A percentile compares a stretch with the other conserved stretches of the same genome.
Conservation (phyloP, 305 asterid genomes). For the Plantago lanceolata region DNA sequence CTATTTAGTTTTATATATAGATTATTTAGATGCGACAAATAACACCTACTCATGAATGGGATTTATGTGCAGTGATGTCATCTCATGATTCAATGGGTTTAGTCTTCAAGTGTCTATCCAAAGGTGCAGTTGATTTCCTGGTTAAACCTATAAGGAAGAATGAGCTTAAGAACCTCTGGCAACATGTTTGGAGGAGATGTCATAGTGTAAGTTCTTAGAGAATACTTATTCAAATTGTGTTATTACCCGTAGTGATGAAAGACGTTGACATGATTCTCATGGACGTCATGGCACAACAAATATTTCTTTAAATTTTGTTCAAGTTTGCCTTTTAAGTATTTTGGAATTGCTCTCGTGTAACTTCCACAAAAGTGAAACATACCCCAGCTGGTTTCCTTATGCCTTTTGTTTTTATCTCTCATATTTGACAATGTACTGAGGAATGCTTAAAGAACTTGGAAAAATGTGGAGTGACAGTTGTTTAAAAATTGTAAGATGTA, state of each 20-base stretch:
- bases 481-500: too few relatives aligned
- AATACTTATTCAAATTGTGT: constrained; percentile 14
- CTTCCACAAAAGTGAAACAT: too few relatives aligned
- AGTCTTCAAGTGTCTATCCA: constrained; percentile 78
- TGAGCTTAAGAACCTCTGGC: constrained; percentile 87
- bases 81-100: constrained; percentile 80
- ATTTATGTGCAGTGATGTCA: constrained; percentile 78
- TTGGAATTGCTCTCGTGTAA: background rate
- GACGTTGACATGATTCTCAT: background rate
- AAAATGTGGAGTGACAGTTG: too few relatives aligned
- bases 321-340: constrained; percentile 11
- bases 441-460: too few relatives aligned
- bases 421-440: too few relatives aligned
- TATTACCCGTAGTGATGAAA: background rate
- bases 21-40: background rate
- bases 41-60: constrained; percentile 23
- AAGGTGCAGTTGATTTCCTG: constrained; percentile 86
- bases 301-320: constrained; percentile 9
- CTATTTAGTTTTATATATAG: background rate
- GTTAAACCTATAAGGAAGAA: constrained; percentile 84
- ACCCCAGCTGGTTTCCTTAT: too few relatives aligned
- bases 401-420: too few relatives aligned
- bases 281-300: constrained; percentile 4
- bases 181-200: constrained; percentile 91
- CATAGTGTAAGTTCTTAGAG: constrained; percentile 55